Percentiles rank a stretch among this genome's conserved stretches.
Evolutionary conservation across 2,329 filamentous ascomycete species (phyloP).

Genomic region (Cercospora sp.): DNA sequence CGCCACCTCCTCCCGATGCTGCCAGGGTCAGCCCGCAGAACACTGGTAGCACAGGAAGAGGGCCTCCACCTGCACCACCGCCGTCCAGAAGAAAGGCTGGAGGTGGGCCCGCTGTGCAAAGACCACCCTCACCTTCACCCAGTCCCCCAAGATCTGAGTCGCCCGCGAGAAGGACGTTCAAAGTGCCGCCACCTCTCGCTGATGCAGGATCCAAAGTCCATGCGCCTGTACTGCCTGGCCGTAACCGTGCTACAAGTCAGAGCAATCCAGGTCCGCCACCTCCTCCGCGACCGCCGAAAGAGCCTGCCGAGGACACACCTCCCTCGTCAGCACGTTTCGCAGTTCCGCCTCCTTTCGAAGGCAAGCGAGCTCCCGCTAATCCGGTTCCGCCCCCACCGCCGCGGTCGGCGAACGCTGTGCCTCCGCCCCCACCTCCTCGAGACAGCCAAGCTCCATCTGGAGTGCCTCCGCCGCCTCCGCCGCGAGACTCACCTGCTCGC

Average conservation of each 20-base stretch:
- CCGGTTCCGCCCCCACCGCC: constrained; percentile 61
- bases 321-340: constrained; percentile 56
- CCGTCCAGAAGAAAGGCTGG: constrained; percentile 42
- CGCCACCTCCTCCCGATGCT: constrained; percentile 58
- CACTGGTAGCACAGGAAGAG: constrained; percentile 61
- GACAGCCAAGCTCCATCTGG: constrained; percentile 40
- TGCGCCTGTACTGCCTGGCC: constrained; percentile 51
- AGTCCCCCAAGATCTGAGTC: constrained; percentile 67
- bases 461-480: constrained; percentile 43
- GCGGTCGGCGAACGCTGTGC: constrained; percentile 51
- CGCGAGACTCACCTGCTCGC: constrained; percentile 63
- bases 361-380: constrained; percentile 59
- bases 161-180: constrained; percentile 70
- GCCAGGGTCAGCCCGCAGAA: constrained; percentile 60
- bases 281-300: constrained; percentile 52
- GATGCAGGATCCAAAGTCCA: constrained; percentile 71
- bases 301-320: constrained; percentile 56
- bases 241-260: constrained; percentile 50
- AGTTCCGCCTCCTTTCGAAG: constrained; percentile 77
- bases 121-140: constrained; percentile 55
- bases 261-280: constrained; percentile 45
- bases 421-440: constrained; percentile 53
- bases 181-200: constrained; percentile 81
- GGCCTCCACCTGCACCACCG: constrained; percentile 60
- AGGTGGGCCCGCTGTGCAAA: constrained; percentile 44